phyloP scores from a whole-genome alignment of 2,329 filamentous ascomycete species.

The Amauroascus niger region DNA sequence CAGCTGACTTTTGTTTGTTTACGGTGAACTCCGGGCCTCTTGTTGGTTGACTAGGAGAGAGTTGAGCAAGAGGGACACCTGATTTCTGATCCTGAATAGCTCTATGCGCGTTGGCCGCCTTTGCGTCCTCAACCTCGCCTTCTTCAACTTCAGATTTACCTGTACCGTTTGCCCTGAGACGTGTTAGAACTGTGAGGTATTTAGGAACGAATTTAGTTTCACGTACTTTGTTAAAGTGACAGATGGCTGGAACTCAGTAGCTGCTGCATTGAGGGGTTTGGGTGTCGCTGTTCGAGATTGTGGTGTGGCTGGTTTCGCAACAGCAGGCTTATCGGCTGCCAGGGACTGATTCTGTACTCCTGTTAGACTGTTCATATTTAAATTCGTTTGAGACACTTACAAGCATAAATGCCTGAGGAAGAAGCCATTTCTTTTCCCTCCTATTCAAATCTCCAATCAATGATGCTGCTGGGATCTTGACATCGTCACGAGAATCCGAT shows the following conservation, averaged over 20 bases:
- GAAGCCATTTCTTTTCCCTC: constrained; percentile 42
- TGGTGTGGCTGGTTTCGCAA: constrained; percentile 24
- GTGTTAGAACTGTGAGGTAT: constrained; percentile 18
- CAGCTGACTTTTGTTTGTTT: background rate
- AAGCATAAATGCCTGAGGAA: constrained; percentile 40
- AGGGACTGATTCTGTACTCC: constrained; percentile 23
- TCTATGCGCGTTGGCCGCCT: constrained; percentile 40
- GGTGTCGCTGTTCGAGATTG: constrained; percentile 27
- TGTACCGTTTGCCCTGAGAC: constrained; percentile 24
- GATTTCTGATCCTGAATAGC: constrained; percentile 2
- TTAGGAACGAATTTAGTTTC: background rate
- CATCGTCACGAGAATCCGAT: constrained; percentile 38
- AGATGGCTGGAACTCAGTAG: constrained; percentile 34
- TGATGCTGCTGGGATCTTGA: constrained; percentile 43
- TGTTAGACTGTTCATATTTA: constrained; percentile 17
- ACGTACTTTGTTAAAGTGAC: constrained; percentile 29
- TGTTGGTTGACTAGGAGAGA: background rate
- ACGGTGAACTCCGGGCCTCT: background rate
- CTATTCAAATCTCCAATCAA: constrained; percentile 41
- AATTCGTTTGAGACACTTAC: constrained; percentile 17
- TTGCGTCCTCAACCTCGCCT: constrained; percentile 37
- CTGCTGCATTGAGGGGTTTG: constrained; percentile 33
- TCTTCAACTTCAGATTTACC: constrained; percentile 22
- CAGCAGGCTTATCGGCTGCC: constrained; percentile 19
- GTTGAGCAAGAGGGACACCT: background rate